Percentiles rank a stretch among this genome's conserved stretches.
Conservation (phyloP, 768 basidiomycete genomes). For the Mycena crocata region DNA sequence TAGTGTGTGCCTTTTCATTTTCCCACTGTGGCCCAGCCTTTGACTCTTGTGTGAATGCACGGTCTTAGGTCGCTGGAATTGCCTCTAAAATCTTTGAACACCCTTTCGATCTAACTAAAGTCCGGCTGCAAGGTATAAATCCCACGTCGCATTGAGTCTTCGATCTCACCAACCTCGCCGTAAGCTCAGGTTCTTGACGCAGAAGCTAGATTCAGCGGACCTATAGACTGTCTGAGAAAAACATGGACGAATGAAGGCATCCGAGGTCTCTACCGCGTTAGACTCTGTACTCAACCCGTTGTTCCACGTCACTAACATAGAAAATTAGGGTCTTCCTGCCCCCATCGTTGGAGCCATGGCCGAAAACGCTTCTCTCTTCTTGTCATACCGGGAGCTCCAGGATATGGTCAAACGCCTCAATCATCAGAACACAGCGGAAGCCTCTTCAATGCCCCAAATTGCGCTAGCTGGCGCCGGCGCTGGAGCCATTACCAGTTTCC, state of each 20-base stretch:
- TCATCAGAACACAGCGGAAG: conserved; percentile 50
- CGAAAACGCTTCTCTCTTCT: conserved; percentile 91
- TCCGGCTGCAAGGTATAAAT: conserved; percentile 79
- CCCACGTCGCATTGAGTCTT: not conserved
- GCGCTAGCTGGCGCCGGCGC: conserved; percentile 87
- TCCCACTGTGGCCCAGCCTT: not conserved
- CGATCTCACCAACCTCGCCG: not conserved
- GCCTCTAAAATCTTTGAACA: conserved; percentile 91
- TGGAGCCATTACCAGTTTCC: conserved; percentile 87
- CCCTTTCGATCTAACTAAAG: conserved; percentile 93
- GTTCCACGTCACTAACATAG: not conserved
- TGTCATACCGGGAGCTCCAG: conserved; percentile 87
- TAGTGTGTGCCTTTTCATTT: conserved; percentile 44
- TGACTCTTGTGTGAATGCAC: not conserved
- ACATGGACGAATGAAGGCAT: conserved; percentile 88
- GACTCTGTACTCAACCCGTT: conserved; percentile 41
- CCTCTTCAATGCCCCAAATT: conserved; percentile 74
- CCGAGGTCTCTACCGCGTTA: conserved; percentile 85
- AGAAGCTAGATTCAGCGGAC: conserved; percentile 75
- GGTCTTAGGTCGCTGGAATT: conserved; percentile 78
- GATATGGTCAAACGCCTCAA: conserved; percentile 60
- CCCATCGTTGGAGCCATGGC: conserved; percentile 93
- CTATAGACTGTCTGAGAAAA: conserved; percentile 86
- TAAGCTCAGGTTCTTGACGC: conserved; percentile 79
- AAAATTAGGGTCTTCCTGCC: conserved; percentile 85